Evolutionary conservation across 2,329 filamentous ascomycete species (phyloP), one percentile per base, ranked within the genome.

Genomic region (Atkinsonella texensis): DNA sequence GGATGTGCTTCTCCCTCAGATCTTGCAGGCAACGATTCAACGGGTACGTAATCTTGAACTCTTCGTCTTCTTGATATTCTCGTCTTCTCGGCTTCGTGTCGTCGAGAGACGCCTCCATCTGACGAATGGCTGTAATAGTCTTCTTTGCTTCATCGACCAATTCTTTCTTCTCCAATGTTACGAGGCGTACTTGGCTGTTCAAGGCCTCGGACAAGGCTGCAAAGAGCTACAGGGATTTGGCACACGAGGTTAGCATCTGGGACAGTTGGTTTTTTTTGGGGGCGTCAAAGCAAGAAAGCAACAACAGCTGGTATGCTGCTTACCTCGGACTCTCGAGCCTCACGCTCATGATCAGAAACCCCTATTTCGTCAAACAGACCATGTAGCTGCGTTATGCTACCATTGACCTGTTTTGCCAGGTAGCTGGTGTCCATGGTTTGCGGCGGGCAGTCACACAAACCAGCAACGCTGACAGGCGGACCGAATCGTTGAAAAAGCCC

Each of bases 291-390:
- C 7, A 28, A 8, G 7, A 28, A 28, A 28, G 4, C 28, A 28
- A 28, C 28, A 8, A 8, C 7, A 28, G 44, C 32, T 12, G 12
- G 4, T 12, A 28, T 6, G 7, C 28, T 28, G 35, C 20, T 53
- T 20, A 94, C 90, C 82, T 96, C 89, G 65, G 87, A 80, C 66
- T 97, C 91, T 62, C 93, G 80, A 48, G 81, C 77, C 65, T 97
- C 89, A 63, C 93, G 86, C 68, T 97, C 93, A 81, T 95, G 89
- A 63, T 74, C 82, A 31, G 91, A 81, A n/a, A 98, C 87, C 53
- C 93, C 93, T 63, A 98, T 98, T 66, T 98, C 91, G 68, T 98
- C 93, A 64, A 96, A 98, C 53, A 97, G 80, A 58, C 86, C 87
- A 70, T 97, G 91, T 55, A 98, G 79, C 70, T 96, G 89, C 68